Evolutionary conservation across 306 rosid species (phyloP).

Genomic region (Sesbania bispinosa): DNA sequence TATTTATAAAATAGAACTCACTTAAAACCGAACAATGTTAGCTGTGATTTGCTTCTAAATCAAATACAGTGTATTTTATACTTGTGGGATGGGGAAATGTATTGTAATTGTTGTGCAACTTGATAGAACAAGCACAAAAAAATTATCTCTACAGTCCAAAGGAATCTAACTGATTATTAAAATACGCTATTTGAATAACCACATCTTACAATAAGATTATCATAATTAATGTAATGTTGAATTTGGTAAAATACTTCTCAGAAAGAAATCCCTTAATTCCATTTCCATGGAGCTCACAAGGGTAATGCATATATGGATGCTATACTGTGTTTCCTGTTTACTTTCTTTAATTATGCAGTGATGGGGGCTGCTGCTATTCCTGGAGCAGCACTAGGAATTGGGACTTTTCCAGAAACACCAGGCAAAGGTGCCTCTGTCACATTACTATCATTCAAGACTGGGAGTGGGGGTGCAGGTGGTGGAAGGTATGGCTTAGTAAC

Average conservation of each 20-base stretch:
- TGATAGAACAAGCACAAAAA: not conserved
- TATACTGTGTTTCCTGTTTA: not conserved
- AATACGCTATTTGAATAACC: not conserved
- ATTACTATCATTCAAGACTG: slow-evolving; percentile 37
- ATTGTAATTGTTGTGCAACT: not conserved
- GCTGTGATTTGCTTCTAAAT: not conserved
- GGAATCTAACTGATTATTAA: not conserved
- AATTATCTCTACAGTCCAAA: not conserved
- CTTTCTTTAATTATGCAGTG: slow-evolving; percentile 10
- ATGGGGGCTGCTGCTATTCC: not conserved
- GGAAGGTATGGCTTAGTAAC: slow-evolving; percentile 33
- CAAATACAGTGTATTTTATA: not conserved
- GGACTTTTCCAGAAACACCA: not conserved
- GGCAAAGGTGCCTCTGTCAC: slow-evolving; percentile 78
- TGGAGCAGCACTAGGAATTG: not conserved
- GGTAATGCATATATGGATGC: not conserved
- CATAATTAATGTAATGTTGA: not conserved
- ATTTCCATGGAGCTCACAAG: slow-evolving; percentile 3
- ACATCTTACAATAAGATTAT: slow-evolving; percentile 8
- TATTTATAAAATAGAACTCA: no score
- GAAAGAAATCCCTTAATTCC: not conserved
- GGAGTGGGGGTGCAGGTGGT: slow-evolving; percentile 63
- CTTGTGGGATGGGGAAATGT: not conserved
- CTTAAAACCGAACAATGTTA: no score
- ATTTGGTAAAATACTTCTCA: not conserved